phyloP scores from a whole-genome alignment of 1,284 basidiomycete species.

The Laetiporus sulphureus region DNA sequence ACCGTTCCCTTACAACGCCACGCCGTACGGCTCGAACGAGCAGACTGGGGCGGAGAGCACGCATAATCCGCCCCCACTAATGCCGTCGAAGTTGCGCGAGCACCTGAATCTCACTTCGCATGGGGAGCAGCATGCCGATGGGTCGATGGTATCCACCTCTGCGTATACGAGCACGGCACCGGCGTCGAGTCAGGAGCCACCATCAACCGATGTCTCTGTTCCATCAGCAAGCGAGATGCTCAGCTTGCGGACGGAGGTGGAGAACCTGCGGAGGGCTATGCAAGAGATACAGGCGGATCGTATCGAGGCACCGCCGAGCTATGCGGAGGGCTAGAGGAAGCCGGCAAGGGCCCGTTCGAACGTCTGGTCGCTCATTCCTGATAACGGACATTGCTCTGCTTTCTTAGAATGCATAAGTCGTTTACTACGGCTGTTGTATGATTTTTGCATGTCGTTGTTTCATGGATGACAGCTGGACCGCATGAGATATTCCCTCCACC shows the following conservation, averaged over 20 bases:
- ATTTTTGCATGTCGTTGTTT: no score
- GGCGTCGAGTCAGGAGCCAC: neutral
- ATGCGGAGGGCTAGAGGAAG: no score
- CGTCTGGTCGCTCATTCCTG: no score
- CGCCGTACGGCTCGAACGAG: neutral
- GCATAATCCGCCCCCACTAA: neutral
- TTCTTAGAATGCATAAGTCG: no score
- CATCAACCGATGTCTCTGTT: neutral
- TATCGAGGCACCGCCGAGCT: slow-evolving; percentile 19
- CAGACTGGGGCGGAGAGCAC: neutral
- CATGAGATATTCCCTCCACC: no score
- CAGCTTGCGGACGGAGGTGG: slow-evolving; percentile 19
- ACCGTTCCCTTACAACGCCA: neutral
- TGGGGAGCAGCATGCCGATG: neutral
- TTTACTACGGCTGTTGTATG: no score
- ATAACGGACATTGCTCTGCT: no score
- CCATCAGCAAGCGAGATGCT: slow-evolving; percentile 19
- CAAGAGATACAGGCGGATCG: slow-evolving; percentile 18
- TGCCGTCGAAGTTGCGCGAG: slow-evolving; percentile 14
- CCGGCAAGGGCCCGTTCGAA: no score
- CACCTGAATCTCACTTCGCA: neutral
- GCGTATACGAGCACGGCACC: neutral
- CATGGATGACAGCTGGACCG: no score
- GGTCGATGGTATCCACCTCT: neutral
- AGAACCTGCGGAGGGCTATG: slow-evolving; percentile 22